These are phyloP conservation scores for Alternaria novae-zelandiae DNA, from an alignment of 2,329 filamentous ascomycete genomes.

Conservation along the genomic window DNA sequence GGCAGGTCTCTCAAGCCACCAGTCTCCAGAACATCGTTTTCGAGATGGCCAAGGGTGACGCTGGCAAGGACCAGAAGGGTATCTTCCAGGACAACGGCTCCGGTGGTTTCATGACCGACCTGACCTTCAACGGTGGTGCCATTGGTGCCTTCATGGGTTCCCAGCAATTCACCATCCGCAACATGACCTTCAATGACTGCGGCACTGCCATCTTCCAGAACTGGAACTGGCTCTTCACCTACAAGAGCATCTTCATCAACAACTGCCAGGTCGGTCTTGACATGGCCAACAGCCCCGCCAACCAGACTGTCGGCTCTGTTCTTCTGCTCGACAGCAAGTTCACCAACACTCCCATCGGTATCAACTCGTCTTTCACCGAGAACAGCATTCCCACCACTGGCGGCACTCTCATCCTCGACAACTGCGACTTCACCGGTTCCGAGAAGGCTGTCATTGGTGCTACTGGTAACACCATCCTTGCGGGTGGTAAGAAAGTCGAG, in stretches of 20 bases:
- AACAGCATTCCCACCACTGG: constrained; percentile 72
- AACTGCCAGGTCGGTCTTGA: constrained; percentile 56
- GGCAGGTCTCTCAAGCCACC: constrained; percentile 71
- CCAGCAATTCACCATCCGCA: constrained; percentile 66
- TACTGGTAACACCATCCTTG: constrained; percentile 67
- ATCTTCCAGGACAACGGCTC: constrained; percentile 67
- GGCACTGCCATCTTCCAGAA: constrained; percentile 60
- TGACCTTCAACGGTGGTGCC: constrained; percentile 66
- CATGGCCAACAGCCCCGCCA: constrained; percentile 61
- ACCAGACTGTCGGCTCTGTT: constrained; percentile 84
- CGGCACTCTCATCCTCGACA: constrained; percentile 84
- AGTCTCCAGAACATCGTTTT: constrained; percentile 69
- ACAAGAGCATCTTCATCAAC: constrained; percentile 55
- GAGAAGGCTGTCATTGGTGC: constrained; percentile 68
- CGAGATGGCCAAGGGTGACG: constrained; percentile 56
- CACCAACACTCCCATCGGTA: constrained; percentile 74
- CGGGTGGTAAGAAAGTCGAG: constrained; percentile 70
- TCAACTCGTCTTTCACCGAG: constrained; percentile 78
- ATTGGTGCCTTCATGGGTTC: constrained; percentile 67
- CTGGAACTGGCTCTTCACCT: constrained; percentile 62
- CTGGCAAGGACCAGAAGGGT: constrained; percentile 61
- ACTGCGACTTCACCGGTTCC: constrained; percentile 81
- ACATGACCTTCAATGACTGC: constrained; percentile 58
- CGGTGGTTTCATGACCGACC: constrained; percentile 65
- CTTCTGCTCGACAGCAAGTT: constrained; percentile 82